Evolutionary conservation across 2,329 filamentous ascomycete genomes (phyloP), one percentile per base, ranked within the genome.

Genomic region (Aureobasidium sp.): DNA sequence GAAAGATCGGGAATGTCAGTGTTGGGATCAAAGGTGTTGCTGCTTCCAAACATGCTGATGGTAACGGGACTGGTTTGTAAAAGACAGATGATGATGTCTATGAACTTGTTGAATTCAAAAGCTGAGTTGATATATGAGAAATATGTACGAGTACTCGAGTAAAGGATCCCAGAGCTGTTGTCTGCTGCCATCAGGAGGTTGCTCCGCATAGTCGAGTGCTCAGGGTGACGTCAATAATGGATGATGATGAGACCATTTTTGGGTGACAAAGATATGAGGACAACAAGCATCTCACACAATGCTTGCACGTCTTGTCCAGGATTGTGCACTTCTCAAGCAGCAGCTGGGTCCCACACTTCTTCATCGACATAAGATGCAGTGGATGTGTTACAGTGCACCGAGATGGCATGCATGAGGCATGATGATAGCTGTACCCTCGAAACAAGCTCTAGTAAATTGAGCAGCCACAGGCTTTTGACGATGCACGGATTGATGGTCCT

Each of bases 1-100:
- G 66, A 70, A 2, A 77, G 70, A 61, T 76, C 72, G 3, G 75
- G 74, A n/a, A 77, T 72, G 60, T 76, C 74, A 14, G 67, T 72
- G 58, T 75, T 71, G 0, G 74, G 73, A 48, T 76, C 70, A 61
- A 75, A 76, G 17, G 69, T 76, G 66, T 76, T 75, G 57, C 68
- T 62, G 52, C 42, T 59, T 44, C 61, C 48, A 29, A 64, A 59
- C 53, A 62, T 62, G 12, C 29, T 9, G 15, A 48, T n/a, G n/a
- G n/a, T n/a, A n/a, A n/a, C n/a, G n/a, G n/a, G n/a, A n/a, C n/a
- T n/a, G n/a, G 15, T 44, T 3, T 29, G 14, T 6, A 15, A 24
- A 8, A 3, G 5, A 45, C 29, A 17, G 15, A n/a, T 29, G 44
- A n/a, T 11, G 12, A n/a, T 15, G 2, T 6, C 15, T 6, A 27